Evolutionary conservation across 2,329 filamentous ascomycete species (phyloP).

Genomic region (Exophiala oligosperma): DNA sequence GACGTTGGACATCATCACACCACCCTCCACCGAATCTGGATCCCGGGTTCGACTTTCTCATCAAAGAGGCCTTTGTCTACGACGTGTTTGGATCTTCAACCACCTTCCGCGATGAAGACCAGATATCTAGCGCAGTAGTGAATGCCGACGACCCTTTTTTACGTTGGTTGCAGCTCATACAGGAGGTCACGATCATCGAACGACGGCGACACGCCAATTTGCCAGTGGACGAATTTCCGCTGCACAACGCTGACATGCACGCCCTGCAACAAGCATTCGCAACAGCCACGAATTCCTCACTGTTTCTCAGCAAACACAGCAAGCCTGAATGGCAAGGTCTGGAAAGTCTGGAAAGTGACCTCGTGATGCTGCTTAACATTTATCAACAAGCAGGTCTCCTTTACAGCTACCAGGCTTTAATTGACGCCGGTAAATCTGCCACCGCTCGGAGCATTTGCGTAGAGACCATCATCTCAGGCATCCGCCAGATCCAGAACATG

Average conservation of each 20-base stretch:
- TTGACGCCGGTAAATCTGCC: slow-evolving; percentile 16
- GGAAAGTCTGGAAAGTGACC: slow-evolving; percentile 20
- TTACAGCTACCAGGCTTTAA: slow-evolving; percentile 30
- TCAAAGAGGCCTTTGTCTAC: slow-evolving; percentile 33
- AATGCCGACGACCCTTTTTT: slow-evolving; percentile 25
- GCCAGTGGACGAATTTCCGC: not conserved
- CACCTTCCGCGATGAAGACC: slow-evolving; percentile 26
- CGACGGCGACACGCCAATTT: slow-evolving; percentile 9
- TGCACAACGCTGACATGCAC: slow-evolving; percentile 1
- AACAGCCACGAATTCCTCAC: slow-evolving; percentile 24
- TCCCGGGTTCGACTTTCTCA: slow-evolving; percentile 21
- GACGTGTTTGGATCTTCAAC: slow-evolving; percentile 32
- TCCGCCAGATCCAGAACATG: slow-evolving; percentile 12
- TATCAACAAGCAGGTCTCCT: slow-evolving; percentile 32
- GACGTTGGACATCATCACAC: slow-evolving; percentile 18
- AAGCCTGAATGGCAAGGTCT: slow-evolving; percentile 21
- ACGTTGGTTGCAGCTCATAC: slow-evolving; percentile 31
- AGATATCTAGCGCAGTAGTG: slow-evolving; percentile 19
- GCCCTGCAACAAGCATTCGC: slow-evolving; percentile 12
- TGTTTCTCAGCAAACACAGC: slow-evolving; percentile 20
- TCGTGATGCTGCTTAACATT: slow-evolving; percentile 29
- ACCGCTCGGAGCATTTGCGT: slow-evolving; percentile 5
- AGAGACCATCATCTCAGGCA: slow-evolving; percentile 1
- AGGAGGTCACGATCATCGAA: slow-evolving; percentile 29
- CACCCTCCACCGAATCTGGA: slow-evolving; percentile 11